phyloP scores from a whole-genome alignment of 768 basidiomycete species.

The Holtermannia corniformis region DNA sequence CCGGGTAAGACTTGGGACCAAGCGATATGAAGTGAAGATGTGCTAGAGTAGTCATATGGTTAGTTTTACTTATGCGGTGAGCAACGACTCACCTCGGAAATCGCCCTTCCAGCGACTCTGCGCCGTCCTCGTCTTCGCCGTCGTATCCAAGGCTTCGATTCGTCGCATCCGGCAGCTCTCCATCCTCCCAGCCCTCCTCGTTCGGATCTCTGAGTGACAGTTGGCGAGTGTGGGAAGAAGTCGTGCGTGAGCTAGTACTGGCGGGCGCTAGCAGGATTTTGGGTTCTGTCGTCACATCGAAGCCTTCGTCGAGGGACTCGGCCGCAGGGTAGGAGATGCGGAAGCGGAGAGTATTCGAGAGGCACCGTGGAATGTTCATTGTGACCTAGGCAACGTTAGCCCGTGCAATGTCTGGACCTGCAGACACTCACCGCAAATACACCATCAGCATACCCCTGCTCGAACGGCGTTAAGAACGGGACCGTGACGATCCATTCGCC shows the following conservation, averaged over 20 bases:
- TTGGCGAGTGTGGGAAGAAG: neutral
- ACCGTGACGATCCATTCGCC: neutral
- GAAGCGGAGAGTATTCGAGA: neutral
- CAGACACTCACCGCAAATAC: neutral
- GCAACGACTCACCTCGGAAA: neutral
- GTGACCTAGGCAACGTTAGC: neutral
- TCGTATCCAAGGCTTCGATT: neutral
- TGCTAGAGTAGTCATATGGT: neutral
- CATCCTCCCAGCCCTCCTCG: neutral
- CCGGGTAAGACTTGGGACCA: neutral
- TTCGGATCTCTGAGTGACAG: neutral
- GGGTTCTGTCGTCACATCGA: neutral
- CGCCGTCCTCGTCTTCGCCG: neutral
- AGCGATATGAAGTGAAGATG: neutral
- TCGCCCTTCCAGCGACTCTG: neutral
- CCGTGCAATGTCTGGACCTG: neutral
- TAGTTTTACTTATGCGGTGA: neutral
- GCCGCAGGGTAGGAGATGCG: neutral
- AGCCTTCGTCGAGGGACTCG: neutral
- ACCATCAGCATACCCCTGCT: neutral
- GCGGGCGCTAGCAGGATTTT: neutral
- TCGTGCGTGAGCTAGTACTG: neutral
- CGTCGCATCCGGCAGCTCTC: neutral
- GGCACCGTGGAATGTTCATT: neutral
- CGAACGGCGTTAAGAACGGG: neutral